Evolutionary conservation across 2,329 filamentous ascomycete genomes (phyloP).

Genomic region (Apiospora hydei): DNA sequence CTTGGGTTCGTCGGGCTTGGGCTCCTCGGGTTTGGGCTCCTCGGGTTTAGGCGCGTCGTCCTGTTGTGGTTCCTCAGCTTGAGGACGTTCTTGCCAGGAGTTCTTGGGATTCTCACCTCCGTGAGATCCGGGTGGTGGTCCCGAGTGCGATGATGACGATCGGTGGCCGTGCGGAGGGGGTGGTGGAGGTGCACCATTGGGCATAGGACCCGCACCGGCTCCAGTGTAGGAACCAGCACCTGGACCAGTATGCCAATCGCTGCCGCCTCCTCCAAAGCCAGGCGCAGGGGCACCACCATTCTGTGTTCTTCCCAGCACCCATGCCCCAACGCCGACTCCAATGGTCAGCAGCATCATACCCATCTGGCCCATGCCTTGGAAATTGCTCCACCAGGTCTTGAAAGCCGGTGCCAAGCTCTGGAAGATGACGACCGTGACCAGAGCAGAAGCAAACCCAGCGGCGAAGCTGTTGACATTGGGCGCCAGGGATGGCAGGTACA

Average conservation of each 20-base stretch:
- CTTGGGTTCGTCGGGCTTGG: conserved; percentile 28
- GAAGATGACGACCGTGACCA: conserved; percentile 77
- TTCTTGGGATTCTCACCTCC: conserved; percentile 40
- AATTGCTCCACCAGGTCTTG: conserved; percentile 74
- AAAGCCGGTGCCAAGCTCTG: conserved; percentile 76
- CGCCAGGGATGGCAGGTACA: conserved; percentile 90
- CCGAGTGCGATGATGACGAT: conserved; percentile 37
- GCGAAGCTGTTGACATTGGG: conserved; percentile 90
- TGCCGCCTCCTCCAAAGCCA: conserved; percentile 33
- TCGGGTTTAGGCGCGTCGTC: conserved; percentile 30
- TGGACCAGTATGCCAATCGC: conserved; percentile 28
- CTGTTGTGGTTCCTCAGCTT: conserved; percentile 32
- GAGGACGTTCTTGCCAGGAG: conserved; percentile 32
- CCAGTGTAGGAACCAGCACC: conserved; percentile 31
- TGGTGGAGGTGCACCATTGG: conserved; percentile 43
- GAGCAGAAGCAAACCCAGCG: conserved; percentile 80
- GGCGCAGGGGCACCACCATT: conserved; percentile 44
- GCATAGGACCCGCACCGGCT: conserved; percentile 32
- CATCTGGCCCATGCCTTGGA: conserved; percentile 75
- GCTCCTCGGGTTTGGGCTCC: conserved; percentile 29
- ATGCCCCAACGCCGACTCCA: conserved; percentile 78
- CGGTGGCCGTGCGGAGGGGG: conserved; percentile 46
- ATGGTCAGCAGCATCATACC: conserved; percentile 76
- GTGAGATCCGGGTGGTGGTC: conserved; percentile 33
- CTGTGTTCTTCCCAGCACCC: conserved; percentile 75